Base-by-base conservation (phyloP, 176 grass and related monocot genomes). In the Musa schizocarpa region DNA sequence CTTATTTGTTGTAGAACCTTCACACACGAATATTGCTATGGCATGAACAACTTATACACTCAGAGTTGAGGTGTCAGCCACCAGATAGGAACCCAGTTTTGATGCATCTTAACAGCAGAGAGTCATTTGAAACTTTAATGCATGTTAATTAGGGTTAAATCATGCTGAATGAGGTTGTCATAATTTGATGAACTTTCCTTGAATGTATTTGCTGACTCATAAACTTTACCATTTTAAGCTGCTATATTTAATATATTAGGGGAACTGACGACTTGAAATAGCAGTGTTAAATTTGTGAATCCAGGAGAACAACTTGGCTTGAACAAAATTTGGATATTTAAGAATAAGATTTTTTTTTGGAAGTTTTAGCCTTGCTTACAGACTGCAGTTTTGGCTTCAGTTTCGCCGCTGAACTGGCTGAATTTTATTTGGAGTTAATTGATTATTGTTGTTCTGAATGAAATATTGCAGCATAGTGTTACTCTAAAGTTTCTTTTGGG, bases 1-100 rank as follows among this genome's bases (percentile, higher is more conserved):
- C 57, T 52, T 3, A 52, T 76, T 62, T 76, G 64, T 77, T 65
- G 19, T 77, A 53, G 43, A 65, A 48, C 43, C 21, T 65, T 26
- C 71, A 56, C 2, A 25, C 9, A 23, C 1, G 14, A 29, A 25
- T 13, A 25, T 22, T 54, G 54, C 54, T 24, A 23, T 29, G 21
- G 19, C 17, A 22, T 14, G 71, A n/a, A 52, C 50, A 73, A 55
- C 17, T 54, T 29, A 8, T 73, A 29, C n/a, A n/a, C n/a, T 55
- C 54, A 6, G 34, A 43, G 34, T 43, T 6, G 3, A 43, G 23
- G 71, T 54, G 20, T 73, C 53, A 53, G 34, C 34, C 34, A 43
- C 34, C 34, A 0, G 34, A 6, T 5, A 0, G 4, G 6, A 43
- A 43, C 34, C 34, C 34, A 43, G 34, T 43, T 43, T 43, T 43